These are phyloP conservation scores for Clonostachys rosea DNA, from an alignment of 2,329 filamentous ascomycete species.

Conservation along the genomic window DNA sequence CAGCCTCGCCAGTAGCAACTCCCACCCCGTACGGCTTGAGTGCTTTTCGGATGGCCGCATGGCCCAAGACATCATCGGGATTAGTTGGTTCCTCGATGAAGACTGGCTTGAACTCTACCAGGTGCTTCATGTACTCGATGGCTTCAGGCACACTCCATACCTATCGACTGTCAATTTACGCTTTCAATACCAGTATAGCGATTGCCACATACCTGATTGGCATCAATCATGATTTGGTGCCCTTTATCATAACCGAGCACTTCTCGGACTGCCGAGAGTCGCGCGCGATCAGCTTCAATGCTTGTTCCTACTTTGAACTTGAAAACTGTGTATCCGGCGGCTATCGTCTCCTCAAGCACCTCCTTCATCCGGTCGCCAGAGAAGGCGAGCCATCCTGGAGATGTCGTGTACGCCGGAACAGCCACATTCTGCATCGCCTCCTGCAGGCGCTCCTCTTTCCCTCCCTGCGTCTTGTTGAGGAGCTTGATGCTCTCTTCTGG, in stretches of 20 bases:
- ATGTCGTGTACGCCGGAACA: slow-evolving; percentile 87
- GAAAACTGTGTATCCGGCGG: slow-evolving; percentile 77
- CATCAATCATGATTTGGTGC: slow-evolving; percentile 87
- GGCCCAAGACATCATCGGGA: slow-evolving; percentile 84
- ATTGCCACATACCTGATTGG: slow-evolving; percentile 68
- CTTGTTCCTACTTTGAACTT: slow-evolving; percentile 83
- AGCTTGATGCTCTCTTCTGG: slow-evolving; percentile 75
- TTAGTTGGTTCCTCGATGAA: slow-evolving; percentile 94
- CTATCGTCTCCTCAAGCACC: slow-evolving; percentile 70
- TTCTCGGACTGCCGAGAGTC: slow-evolving; percentile 69
- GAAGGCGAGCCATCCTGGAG: slow-evolving; percentile 86
- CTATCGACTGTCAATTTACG: background rate
- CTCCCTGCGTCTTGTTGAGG: slow-evolving; percentile 58
- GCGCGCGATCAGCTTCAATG: slow-evolving; percentile 64
- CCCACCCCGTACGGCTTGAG: slow-evolving; percentile 71
- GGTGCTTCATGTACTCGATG: slow-evolving; percentile 78
- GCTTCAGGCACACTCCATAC: slow-evolving; percentile 89
- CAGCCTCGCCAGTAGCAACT: slow-evolving; percentile 91
- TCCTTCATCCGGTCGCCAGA: slow-evolving; percentile 80
- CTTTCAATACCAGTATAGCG: no score
- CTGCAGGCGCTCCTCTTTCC: slow-evolving; percentile 65
- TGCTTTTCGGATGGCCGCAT: slow-evolving; percentile 79
- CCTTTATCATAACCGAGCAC: slow-evolving; percentile 79
- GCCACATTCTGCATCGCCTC: slow-evolving; percentile 71
- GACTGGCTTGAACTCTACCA: slow-evolving; percentile 82